phyloP scores from a whole-genome alignment of 1,139 yeast species.

The Sugiyamaella grinbergsii region DNA sequence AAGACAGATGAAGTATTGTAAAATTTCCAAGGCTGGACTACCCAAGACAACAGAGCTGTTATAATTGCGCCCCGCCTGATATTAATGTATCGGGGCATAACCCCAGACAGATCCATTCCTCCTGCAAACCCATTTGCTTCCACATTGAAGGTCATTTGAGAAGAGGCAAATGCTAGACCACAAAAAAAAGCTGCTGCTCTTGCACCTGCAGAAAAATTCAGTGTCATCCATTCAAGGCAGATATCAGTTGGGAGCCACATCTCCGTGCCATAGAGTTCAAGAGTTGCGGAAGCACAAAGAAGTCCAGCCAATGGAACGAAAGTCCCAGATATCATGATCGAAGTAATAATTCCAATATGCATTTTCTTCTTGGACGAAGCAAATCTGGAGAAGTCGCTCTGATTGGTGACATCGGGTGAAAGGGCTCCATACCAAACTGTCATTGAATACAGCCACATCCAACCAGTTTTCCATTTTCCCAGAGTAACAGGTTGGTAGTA shows the following conservation, averaged over 20 bases:
- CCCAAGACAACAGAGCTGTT: constrained; percentile 48
- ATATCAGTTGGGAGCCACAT: constrained; percentile 29
- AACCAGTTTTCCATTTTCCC: constrained; percentile 25
- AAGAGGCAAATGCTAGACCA: constrained; percentile 49
- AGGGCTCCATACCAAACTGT: constrained; percentile 32
- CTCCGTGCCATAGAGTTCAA: constrained; percentile 37
- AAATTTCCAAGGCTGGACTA: constrained; percentile 53
- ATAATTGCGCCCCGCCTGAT: constrained; percentile 54
- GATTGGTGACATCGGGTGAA: constrained; percentile 43
- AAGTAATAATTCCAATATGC: constrained; percentile 32
- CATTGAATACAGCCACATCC: constrained; percentile 36
- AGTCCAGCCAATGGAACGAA: constrained; percentile 46
- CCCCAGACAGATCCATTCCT: constrained; percentile 55
- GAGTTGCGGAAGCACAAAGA: constrained; percentile 43
- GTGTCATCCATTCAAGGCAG: constrained; percentile 26
- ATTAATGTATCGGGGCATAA: constrained; percentile 52
- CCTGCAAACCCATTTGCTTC: constrained; percentile 55
- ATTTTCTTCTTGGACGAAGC: constrained; percentile 30
- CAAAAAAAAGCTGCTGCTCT: constrained; percentile 49
- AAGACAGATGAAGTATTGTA: constrained; percentile 49
- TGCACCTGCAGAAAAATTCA: constrained; percentile 24
- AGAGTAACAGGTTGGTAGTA: constrained; percentile 21
- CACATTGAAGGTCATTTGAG: constrained; percentile 52
- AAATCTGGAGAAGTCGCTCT: constrained; percentile 50
- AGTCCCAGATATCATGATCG: constrained; percentile 40